Conservation (phyloP, 73 alveolate genomes). For the Tetrahymena elliotti region DNA sequence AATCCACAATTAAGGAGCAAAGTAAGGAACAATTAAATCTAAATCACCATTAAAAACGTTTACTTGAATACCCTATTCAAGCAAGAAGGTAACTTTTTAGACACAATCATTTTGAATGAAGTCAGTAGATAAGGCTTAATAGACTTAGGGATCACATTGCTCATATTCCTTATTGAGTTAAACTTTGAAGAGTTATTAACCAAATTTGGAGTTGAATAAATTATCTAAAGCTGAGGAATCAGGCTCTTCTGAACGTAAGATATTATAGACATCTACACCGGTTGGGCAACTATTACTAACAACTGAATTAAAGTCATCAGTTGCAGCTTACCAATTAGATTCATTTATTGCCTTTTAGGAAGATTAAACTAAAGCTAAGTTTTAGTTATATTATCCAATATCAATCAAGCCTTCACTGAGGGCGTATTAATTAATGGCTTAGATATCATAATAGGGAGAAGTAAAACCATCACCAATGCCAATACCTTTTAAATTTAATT, state of each 20-base stretch:
- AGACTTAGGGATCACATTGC: conserved; percentile 9
- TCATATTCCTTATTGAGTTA: conserved; percentile 11
- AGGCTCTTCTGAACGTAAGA: conserved; percentile 4
- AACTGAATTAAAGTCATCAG: conserved; percentile 2
- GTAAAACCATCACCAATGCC: conserved; percentile 43
- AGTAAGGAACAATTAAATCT: conserved; percentile 26
- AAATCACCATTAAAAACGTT: conserved; percentile 21
- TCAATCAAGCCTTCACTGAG: background rate
- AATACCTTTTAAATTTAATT: conserved; percentile 20
- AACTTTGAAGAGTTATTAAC: background rate
- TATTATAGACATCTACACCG: conserved; percentile 35
- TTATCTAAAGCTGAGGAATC: background rate
- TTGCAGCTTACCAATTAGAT: conserved; percentile 5
- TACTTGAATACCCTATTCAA: conserved; percentile 3
- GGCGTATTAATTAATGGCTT: conserved; percentile 15
- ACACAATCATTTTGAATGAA: conserved; percentile 23
- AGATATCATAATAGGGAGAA: conserved; percentile 18
- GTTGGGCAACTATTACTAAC: background rate
- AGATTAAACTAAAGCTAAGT: background rate
- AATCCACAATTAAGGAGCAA: conserved; percentile 24
- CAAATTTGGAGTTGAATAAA: background rate
- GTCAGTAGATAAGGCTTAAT: conserved; percentile 4
- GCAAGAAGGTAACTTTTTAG: background rate
- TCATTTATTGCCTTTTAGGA: conserved; percentile 2
- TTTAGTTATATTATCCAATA: background rate